phyloP scores from a whole-genome alignment of 139 green algal genomes.

The Mesostigma viride region DNA sequence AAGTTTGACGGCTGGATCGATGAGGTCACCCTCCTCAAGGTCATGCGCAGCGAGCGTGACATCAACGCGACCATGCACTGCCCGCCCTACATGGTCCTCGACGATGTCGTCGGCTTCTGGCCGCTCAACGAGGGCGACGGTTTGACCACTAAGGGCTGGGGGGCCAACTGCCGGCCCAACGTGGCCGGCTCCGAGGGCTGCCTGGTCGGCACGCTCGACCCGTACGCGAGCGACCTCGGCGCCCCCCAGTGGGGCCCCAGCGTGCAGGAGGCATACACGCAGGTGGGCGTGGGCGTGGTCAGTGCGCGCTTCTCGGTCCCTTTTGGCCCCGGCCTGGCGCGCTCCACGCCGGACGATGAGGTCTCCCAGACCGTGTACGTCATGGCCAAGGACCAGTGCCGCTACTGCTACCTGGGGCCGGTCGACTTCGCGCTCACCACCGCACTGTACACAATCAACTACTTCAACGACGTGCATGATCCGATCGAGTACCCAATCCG shows the following conservation, averaged over 20 bases:
- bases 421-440: background rate
- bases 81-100: conserved; percentile 6
- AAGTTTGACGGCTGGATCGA: conserved; percentile 14
- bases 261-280: background rate
- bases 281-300: background rate
- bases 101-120: conserved; percentile 10
- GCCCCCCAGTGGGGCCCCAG: background rate
- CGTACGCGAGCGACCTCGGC: background rate
- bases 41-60: background rate
- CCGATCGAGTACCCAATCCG: background rate
- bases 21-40: conserved; percentile 21
- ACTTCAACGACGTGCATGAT: background rate
- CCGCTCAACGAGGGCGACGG: conserved; percentile 12
- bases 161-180: no score
- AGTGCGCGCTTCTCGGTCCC: background rate
- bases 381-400: conserved; percentile 12
- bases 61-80: conserved; percentile 18
- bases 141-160: no score
- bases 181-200: background rate
- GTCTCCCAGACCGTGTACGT: background rate
- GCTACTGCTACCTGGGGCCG: conserved; percentile 2
- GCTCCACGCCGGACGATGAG: background rate
- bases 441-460: background rate
- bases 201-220: background rate
- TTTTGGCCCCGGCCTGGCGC: background rate